Conservation (phyloP, 148 eudicot genomes). For the Fagopyrum tataricum region DNA sequence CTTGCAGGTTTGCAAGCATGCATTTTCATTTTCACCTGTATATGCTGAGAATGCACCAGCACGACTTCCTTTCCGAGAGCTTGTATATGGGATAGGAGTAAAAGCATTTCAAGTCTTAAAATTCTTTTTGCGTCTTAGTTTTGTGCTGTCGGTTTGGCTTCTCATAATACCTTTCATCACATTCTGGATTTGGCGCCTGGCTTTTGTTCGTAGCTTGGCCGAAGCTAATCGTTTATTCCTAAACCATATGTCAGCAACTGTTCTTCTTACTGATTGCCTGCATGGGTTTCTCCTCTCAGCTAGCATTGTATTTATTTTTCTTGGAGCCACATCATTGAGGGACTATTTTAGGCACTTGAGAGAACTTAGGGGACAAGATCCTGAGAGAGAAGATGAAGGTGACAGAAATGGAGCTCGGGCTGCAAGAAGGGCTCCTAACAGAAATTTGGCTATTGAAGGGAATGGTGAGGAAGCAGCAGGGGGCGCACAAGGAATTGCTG, state of each 20-base stretch:
- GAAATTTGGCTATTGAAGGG: conserved; percentile 64
- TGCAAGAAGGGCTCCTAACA: conserved; percentile 71
- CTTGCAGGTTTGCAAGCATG: conserved; percentile 91
- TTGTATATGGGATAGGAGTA: conserved; percentile 73
- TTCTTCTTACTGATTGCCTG: conserved; percentile 82
- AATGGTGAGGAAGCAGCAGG: conserved; percentile 77
- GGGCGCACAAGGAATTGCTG: conserved; percentile 72
- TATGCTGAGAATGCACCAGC: conserved; percentile 92
- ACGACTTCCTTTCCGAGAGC: conserved; percentile 85
- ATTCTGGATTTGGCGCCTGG: conserved; percentile 94
- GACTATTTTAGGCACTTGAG: conserved; percentile 89
- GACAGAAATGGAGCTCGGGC: conserved; percentile 90
- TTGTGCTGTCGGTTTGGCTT: conserved; percentile 94
- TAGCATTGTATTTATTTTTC: conserved; percentile 92
- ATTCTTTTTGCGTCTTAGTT: conserved; percentile 86
- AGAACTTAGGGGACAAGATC: conserved; percentile 85
- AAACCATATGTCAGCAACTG: conserved; percentile 68
- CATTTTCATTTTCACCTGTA: conserved; percentile 90
- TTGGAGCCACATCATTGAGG: conserved; percentile 89
- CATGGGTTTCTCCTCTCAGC: conserved; percentile 98
- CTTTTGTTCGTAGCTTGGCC: conserved; percentile 76
- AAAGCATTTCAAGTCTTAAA: conserved; percentile 84
- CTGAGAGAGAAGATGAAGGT: conserved; percentile 85
- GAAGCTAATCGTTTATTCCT: conserved; percentile 82
- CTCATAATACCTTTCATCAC: conserved; percentile 90